Percentiles rank a stretch among this genome's conserved stretches.
Evolutionary conservation across 179 eudicot genomes (phyloP).

Genomic region (Drosera spatulata): DNA sequence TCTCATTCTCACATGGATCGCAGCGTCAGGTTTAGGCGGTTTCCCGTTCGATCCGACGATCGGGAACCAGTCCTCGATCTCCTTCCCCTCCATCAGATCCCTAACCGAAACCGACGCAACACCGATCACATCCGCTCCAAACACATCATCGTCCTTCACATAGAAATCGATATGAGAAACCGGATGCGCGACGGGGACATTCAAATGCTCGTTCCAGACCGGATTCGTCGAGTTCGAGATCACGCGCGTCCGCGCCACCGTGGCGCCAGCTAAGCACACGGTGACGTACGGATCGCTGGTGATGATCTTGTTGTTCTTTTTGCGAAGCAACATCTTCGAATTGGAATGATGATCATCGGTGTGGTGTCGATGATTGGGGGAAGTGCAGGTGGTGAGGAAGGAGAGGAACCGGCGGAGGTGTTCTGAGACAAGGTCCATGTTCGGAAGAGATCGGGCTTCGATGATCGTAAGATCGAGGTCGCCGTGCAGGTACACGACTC

Average conservation of each 20-base stretch:
- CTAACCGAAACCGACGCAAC: constrained; percentile 32
- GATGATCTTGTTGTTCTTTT: constrained; percentile 24
- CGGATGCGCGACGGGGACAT: constrained; percentile 64
- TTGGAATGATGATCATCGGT: constrained; percentile 1
- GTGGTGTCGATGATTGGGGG: constrained; percentile 5
- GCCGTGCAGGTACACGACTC: constrained; percentile 41
- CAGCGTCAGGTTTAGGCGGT: constrained; percentile 31
- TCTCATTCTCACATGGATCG: constrained; percentile 29
- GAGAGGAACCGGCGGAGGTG: constrained; percentile 40
- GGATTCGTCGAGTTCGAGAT: constrained; percentile 49
- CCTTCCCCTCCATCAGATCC: constrained; percentile 19
- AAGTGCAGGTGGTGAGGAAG: constrained; percentile 17
- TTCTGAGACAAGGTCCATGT: constrained; percentile 72
- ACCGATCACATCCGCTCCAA: constrained; percentile 85
- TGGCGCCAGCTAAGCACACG: constrained; percentile 58
- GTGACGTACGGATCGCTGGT: constrained; percentile 90
- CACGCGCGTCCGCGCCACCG: constrained; percentile 68
- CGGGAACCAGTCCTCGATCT: constrained; percentile 56
- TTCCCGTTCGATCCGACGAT: constrained; percentile 33
- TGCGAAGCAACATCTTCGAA: neutral
- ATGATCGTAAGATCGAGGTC: constrained; percentile 60
- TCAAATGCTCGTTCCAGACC: constrained; percentile 62
- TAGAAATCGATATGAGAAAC: constrained; percentile 36
- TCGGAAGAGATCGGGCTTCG: constrained; percentile 69
- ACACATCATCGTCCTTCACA: constrained; percentile 69